Evolutionary conservation across 1,139 yeast genomes (phyloP), one percentile per base, ranked within the genome.

Genomic region (Diutina rugosa): DNA sequence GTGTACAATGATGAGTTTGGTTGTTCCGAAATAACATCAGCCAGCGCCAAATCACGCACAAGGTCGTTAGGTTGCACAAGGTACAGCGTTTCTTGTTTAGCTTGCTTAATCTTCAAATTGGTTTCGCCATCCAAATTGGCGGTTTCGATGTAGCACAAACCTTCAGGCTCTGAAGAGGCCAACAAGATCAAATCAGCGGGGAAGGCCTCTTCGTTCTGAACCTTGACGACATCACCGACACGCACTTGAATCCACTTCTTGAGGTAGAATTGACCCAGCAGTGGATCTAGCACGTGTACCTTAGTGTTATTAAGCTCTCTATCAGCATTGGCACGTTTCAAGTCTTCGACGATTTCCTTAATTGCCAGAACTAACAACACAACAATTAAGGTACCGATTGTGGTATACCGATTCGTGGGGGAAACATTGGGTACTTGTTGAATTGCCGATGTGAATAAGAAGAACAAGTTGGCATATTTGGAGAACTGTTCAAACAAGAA

Each of bases 41-140:
- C 61, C 28, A 63, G 63, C 2, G 69, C 54, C 58, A 76, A 65
- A 56, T 71, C 77, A 51, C 63, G 61, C 14, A 73, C 69, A 51
- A 93, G 69, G 51, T 84, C 86, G 38, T 76, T 72, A 0, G 95
- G 89, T 56, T 87, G 82, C 26, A 88, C 87, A 59, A 88, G 69
- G 61, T 79, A 76, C 0, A 90, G 78, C 0, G 99, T 93, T 65
- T 90, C 97, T 0, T 80, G 74, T 58, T 79, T 78, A 0, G 97
- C 84, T 67, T 95, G 98, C 65, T 95, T 95, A 65, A 95, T 93
- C 67, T 95, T 95, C 64, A 95, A 77, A 66, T 95, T 95, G 0
- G 99, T 95, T 69, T 95, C 99, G 59, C 99, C 99, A 69, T 95
- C 99, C 61, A 95, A 76, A 65, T 95, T 95, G 1, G 99, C 96